Conservation (phyloP, 768 basidiomycete genomes). For the Floccularia luteovirens region DNA sequence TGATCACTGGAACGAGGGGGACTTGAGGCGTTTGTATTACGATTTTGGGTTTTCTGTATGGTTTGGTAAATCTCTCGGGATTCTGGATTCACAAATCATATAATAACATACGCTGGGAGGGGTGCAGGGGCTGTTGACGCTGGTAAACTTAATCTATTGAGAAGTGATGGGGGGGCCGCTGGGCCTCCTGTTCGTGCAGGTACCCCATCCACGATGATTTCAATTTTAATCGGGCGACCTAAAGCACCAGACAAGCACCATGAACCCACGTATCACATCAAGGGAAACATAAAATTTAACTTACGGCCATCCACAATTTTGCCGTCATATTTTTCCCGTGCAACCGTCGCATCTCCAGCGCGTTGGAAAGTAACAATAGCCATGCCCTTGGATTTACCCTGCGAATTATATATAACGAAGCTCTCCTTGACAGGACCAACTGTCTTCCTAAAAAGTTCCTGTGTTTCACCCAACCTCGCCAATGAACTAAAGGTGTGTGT, state of each 20-base stretch:
- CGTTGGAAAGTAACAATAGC: slow-evolving; percentile 65
- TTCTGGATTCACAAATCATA: slow-evolving; percentile 5
- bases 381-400: slow-evolving; percentile 75
- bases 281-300: background rate
- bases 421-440: slow-evolving; percentile 66
- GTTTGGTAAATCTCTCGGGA: background rate
- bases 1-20: slow-evolving; percentile 10
- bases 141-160: slow-evolving; percentile 19
- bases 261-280: background rate
- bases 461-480: slow-evolving; percentile 3
- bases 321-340: slow-evolving; percentile 64
- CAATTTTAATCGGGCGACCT: slow-evolving; percentile 65
- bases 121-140: no score
- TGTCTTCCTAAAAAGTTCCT: slow-evolving; percentile 75
- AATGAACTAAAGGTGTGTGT: background rate
- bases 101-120: no score
- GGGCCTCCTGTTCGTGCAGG: slow-evolving; percentile 13
- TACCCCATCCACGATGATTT: slow-evolving; percentile 47
- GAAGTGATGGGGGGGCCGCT: slow-evolving; percentile 15
- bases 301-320: slow-evolving; percentile 61
- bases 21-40: slow-evolving; percentile 1
- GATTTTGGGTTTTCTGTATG: background rate
- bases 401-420: slow-evolving; percentile 69
- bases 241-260: slow-evolving; percentile 2
- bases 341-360: slow-evolving; percentile 52